Evolutionary conservation across 345 rosid genomes (phyloP).

Genomic region (Camelina hispida): DNA sequence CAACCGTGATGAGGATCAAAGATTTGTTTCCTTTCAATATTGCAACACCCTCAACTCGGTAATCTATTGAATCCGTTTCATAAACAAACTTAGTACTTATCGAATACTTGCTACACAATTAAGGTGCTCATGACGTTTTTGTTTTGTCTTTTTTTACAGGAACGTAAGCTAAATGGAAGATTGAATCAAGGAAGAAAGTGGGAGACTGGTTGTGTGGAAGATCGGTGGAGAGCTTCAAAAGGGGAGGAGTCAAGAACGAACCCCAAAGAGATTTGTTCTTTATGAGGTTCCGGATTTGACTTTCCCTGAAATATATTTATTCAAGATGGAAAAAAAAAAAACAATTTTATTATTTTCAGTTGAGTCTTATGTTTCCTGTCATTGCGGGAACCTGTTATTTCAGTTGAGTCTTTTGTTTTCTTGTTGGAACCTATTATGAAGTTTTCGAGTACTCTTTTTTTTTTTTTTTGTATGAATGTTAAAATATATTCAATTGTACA

Average conservation of each 20-base stretch:
- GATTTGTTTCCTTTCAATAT: slow-evolving; percentile 51
- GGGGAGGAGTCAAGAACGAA: slow-evolving; percentile 83
- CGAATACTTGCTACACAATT: not conserved
- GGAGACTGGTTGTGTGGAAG: not conserved
- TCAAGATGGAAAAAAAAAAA: not conserved
- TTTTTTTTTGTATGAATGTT: no score
- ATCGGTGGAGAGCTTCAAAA: slow-evolving; percentile 37
- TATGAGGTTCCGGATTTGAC: slow-evolving; percentile 85
- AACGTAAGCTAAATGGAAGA: slow-evolving; percentile 24
- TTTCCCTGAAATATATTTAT: slow-evolving; percentile 31
- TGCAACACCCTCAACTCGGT: slow-evolving; percentile 31
- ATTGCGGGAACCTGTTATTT: not conserved
- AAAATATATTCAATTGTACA: no score
- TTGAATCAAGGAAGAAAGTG: slow-evolving; percentile 22
- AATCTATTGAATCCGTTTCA: slow-evolving; percentile 11
- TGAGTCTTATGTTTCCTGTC: slow-evolving; percentile 14
- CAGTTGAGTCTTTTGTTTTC: not conserved
- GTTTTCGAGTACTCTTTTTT: not conserved
- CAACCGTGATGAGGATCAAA: slow-evolving; percentile 75
- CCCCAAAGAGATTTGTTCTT: slow-evolving; percentile 47
- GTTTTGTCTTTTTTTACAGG: slow-evolving; percentile 39
- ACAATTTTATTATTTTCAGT: not conserved
- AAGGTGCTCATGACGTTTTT: not conserved
- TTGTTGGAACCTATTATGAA: not conserved
- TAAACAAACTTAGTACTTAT: not conserved